A percentile compares a stretch with the other conserved stretches of the same genome.
Evolutionary conservation across 2,329 filamentous ascomycete species (phyloP).

Genomic region (Pseudocercospora macadamiae): DNA sequence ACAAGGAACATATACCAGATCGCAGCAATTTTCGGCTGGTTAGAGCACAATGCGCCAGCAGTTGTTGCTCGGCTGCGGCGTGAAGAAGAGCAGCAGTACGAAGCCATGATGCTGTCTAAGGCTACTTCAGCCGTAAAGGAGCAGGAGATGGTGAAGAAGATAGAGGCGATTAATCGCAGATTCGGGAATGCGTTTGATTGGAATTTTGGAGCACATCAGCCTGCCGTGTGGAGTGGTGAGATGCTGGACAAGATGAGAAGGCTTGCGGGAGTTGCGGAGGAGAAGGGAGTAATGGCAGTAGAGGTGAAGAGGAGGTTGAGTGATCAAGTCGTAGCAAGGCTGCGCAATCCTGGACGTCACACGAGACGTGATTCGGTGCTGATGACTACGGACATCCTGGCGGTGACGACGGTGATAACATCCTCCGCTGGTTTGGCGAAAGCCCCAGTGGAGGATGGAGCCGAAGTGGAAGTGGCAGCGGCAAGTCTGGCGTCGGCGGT

Average conservation of each 20-base stretch:
- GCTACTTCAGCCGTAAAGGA: not conserved
- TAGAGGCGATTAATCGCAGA: not conserved
- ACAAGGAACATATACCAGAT: not conserved
- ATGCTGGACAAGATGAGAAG: not conserved
- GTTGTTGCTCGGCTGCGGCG: not conserved
- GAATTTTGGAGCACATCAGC: not conserved
- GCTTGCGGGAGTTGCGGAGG: not conserved
- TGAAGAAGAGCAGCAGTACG: not conserved
- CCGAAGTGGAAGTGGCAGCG: no score
- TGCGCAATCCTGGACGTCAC: not conserved
- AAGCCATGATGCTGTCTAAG: not conserved
- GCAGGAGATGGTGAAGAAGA: not conserved
- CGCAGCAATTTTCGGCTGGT: not conserved
- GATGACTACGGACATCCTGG: not conserved
- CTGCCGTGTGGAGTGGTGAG: not conserved
- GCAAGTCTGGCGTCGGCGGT: no score
- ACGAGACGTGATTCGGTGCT: not conserved
- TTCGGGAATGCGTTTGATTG: not conserved
- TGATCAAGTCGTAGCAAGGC: not conserved
- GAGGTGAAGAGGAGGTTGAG: not conserved
- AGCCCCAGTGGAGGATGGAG: not conserved
- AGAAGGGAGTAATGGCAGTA: not conserved
- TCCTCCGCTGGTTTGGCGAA: not conserved
- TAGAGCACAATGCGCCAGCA: not conserved
- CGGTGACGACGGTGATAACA: not conserved